Percentiles rank a stretch among this genome's conserved stretches.
Evolutionary conservation across 2,329 filamentous ascomycete genomes (phyloP).

Genomic region (Dryadomyces sulphureus): DNA sequence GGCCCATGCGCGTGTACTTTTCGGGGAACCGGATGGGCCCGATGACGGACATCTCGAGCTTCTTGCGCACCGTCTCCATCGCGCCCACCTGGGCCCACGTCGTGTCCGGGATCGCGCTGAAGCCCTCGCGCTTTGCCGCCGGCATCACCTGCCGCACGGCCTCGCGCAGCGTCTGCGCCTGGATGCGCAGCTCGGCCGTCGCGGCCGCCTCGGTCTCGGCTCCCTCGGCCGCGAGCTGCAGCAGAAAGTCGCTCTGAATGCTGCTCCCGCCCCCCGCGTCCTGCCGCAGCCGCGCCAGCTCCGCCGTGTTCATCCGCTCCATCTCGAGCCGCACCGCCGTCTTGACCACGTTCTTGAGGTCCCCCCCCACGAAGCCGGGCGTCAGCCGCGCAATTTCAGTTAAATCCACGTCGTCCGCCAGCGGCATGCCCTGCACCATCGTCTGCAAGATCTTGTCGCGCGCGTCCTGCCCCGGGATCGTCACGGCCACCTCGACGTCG

Average conservation of each 20-base stretch:
- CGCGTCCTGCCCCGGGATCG: constrained; percentile 66
- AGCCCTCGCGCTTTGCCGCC: constrained; percentile 81
- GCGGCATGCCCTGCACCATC: constrained; percentile 48
- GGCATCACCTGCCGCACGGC: constrained; percentile 65
- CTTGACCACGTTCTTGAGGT: constrained; percentile 53
- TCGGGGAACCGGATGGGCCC: constrained; percentile 75
- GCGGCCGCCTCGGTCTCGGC: constrained; percentile 3
- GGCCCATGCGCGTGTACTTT: constrained; percentile 60
- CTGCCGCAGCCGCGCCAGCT: constrained; percentile 3
- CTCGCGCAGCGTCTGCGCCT: constrained; percentile 51
- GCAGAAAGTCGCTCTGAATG: neutral
- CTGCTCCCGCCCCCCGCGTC: neutral
- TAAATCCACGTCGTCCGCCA: constrained; percentile 62
- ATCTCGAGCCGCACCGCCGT: constrained; percentile 17
- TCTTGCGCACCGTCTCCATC: constrained; percentile 60
- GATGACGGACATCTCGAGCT: constrained; percentile 75
- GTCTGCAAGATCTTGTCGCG: constrained; percentile 66
- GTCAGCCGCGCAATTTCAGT: constrained; percentile 63
- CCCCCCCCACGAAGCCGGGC: constrained; percentile 84
- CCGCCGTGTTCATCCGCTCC: neutral
- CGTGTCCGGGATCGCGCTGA: constrained; percentile 83
- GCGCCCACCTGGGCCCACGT: constrained; percentile 91
- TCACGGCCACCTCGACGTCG: constrained; percentile 75
- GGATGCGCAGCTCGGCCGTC: constrained; percentile 15
- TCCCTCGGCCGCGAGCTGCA: constrained; percentile 9